phyloP scores from a whole-genome alignment of 2,329 filamentous ascomycete genomes.

The Diaporthe velutina region DNA sequence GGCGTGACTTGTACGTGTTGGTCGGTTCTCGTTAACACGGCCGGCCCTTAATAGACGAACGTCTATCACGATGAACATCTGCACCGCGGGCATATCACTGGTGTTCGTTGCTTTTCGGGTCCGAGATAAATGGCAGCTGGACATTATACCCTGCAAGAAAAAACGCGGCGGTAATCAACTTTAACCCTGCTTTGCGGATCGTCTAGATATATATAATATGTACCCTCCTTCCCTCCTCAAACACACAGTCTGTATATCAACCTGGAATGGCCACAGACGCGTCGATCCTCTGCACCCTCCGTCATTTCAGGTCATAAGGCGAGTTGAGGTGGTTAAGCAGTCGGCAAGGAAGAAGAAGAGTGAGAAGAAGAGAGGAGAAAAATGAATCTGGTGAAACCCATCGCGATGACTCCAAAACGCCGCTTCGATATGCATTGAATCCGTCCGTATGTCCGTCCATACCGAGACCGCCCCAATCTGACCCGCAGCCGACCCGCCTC shows the following conservation, averaged over 20 bases:
- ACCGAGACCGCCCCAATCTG: neutral
- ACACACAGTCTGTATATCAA: neutral
- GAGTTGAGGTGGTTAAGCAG: too few species aligned
- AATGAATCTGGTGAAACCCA: neutral
- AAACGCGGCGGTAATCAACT: neutral
- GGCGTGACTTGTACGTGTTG: neutral
- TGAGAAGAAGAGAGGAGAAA: neutral
- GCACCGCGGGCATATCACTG: too few species aligned
- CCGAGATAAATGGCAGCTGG: too few species aligned
- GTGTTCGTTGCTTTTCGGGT: too few species aligned
- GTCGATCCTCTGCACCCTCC: neutral
- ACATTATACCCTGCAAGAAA: neutral
- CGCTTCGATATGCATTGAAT: slow-evolving; percentile 21
- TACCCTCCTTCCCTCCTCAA: too few species aligned
- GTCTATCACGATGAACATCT: too few species aligned
- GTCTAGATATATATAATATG: neutral
- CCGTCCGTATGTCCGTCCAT: neutral
- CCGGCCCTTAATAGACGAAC: too few species aligned
- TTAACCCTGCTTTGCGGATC: neutral
- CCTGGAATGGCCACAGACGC: neutral
- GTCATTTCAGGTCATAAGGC: neutral
- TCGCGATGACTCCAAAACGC: slow-evolving; percentile 19
- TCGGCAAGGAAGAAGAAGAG: neutral
- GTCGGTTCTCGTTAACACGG: too few species aligned
- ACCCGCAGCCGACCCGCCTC: neutral